Evolutionary conservation across 2,329 filamentous ascomycete genomes (phyloP).

Genomic region (Amauroascus verrucosus): DNA sequence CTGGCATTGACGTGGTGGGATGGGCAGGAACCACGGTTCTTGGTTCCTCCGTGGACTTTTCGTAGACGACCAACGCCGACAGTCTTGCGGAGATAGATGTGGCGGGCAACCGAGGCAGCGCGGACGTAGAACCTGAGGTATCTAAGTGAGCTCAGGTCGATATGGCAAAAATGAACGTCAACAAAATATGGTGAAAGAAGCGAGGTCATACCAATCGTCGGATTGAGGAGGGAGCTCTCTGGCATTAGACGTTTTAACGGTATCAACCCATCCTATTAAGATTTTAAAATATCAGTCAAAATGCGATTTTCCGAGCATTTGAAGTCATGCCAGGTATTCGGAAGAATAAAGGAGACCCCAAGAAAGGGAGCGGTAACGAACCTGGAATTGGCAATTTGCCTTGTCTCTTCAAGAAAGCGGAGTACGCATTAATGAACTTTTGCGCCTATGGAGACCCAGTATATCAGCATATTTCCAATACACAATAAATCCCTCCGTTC

Average conservation of each 20-base stretch:
- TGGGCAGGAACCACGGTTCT: conserved; percentile 90
- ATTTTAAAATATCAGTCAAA: background rate
- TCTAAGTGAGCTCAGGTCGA: conserved; percentile 5
- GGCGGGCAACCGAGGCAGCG: conserved; percentile 87
- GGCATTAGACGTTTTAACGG: conserved; percentile 92
- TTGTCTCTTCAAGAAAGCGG: conserved; percentile 61
- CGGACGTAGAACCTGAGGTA: conserved; percentile 61
- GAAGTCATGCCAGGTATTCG: background rate
- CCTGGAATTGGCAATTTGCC: conserved; percentile 60
- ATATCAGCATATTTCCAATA: conserved; percentile 9
- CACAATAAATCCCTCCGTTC: background rate
- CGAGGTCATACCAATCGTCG: conserved; percentile 76
- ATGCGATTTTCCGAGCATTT: background rate
- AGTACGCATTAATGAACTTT: conserved; percentile 59
- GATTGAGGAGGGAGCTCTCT: conserved; percentile 98
- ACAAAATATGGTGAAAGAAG: background rate
- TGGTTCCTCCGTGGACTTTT: conserved; percentile 90
- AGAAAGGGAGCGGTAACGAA: conserved; percentile 34
- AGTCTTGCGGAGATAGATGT: conserved; percentile 99
- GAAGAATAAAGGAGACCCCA: background rate
- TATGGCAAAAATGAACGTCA: background rate
- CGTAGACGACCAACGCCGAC: conserved; percentile 96
- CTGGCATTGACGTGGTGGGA: conserved; percentile 92
- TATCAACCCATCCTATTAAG: conserved; percentile 87
- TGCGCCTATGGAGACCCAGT: conserved; percentile 42